These are phyloP conservation scores for Microstegium vimineum DNA, from an alignment of 176 grass and related monocot species.

Conservation along the genomic window DNA sequence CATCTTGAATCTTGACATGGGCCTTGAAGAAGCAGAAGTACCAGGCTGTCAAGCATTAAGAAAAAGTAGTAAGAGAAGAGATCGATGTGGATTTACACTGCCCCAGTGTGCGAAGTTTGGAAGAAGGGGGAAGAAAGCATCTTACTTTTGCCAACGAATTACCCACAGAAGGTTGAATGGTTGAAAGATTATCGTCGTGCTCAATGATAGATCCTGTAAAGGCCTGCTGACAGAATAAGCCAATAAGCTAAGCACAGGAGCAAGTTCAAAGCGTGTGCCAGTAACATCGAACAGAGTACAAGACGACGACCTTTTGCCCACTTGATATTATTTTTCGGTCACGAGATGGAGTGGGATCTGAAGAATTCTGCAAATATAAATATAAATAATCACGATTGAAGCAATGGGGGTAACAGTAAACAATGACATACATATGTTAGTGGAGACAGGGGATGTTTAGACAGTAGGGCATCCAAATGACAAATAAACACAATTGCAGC, in stretches of 20 bases:
- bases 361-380: slow-evolving; percentile 34
- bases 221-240: slow-evolving; percentile 30
- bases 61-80: not conserved
- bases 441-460: not conserved
- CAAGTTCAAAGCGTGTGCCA: not conserved
- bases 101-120: not conserved
- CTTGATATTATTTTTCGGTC: slow-evolving; percentile 34
- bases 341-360: slow-evolving; percentile 14
- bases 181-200: slow-evolving; percentile 44
- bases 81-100: not conserved
- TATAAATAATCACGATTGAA: slow-evolving; percentile 2
- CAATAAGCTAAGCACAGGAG: not conserved
- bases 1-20: slow-evolving; percentile 94
- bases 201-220: slow-evolving; percentile 86
- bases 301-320: slow-evolving; percentile 40
- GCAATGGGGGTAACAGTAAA: not conserved
- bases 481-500: not conserved
- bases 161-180: slow-evolving; percentile 36
- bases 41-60: slow-evolving; percentile 46
- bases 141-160: slow-evolving; percentile 40
- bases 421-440: not conserved
- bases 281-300: slow-evolving; percentile 8
- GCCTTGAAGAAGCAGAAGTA: slow-evolving; percentile 59
- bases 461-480: not conserved
- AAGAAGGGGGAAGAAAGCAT: not conserved